Conservation (phyloP, 1,139 yeast genomes). For the Saccharomyces hybrid region DNA sequence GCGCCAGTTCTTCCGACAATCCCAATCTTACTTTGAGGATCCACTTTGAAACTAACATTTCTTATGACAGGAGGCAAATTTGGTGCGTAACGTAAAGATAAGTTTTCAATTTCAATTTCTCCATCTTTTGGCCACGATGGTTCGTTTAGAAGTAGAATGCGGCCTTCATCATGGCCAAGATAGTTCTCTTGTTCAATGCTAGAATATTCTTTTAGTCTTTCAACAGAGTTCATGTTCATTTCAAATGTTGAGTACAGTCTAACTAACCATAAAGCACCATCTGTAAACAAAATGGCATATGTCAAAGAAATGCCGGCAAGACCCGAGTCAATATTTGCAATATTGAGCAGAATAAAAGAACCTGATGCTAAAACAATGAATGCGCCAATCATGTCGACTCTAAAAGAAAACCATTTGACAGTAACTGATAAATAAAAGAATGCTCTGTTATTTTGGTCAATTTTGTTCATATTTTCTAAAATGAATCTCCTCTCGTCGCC, state of each 20-base stretch:
- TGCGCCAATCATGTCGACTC: conserved; percentile 47
- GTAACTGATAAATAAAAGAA: conserved; percentile 53
- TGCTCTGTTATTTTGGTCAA: conserved; percentile 60
- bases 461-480: conserved; percentile 37
- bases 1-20: conserved; percentile 80
- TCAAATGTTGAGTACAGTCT: conserved; percentile 55
- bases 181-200: conserved; percentile 51
- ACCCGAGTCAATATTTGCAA: conserved; percentile 51
- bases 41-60: conserved; percentile 38
- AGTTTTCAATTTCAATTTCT: conserved; percentile 45
- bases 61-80: conserved; percentile 59
- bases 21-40: conserved; percentile 57
- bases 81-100: conserved; percentile 56
- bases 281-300: conserved; percentile 46
- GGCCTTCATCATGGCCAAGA: conserved; percentile 38
- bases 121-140: conserved; percentile 50
- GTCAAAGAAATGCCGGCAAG: conserved; percentile 67
- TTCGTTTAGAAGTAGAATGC: conserved; percentile 37
- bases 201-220: conserved; percentile 65
- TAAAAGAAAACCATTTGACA: conserved; percentile 67
- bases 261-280: conserved; percentile 41
- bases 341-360: conserved; percentile 50
- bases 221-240: conserved; percentile 74
- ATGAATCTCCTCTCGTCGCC: conserved; percentile 42
- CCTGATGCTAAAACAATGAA: conserved; percentile 37